phyloP scores from a whole-genome alignment of 805 yeast genomes.

The Blastobotrys peoriensis region DNA sequence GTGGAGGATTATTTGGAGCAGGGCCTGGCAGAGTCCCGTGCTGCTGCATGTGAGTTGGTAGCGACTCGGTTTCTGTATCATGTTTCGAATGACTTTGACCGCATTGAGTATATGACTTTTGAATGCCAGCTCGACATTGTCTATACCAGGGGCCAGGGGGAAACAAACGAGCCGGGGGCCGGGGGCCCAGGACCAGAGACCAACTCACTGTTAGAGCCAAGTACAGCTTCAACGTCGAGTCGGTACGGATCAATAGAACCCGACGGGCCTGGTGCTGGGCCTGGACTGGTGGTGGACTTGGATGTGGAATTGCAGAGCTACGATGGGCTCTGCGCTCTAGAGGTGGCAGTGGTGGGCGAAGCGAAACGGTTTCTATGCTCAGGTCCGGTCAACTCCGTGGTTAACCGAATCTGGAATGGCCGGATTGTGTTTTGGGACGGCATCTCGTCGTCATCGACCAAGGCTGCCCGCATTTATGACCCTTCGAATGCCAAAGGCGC shows the following conservation, averaged over 20 bases:
- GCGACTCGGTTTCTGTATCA: slow-evolving; percentile 24
- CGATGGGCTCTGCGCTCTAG: slow-evolving; percentile 10
- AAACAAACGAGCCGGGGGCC: background rate
- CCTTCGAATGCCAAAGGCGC: slow-evolving; percentile 6
- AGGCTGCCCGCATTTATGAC: slow-evolving; percentile 22
- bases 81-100: slow-evolving; percentile 19
- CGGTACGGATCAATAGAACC: background rate
- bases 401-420: slow-evolving; percentile 29
- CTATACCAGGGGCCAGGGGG: slow-evolving; percentile 1
- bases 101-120: slow-evolving; percentile 16
- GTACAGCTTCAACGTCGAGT: slow-evolving; percentile 1
- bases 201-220: slow-evolving; percentile 2
- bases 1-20: slow-evolving; percentile 13
- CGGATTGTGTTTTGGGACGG: slow-evolving; percentile 31
- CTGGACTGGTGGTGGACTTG: background rate
- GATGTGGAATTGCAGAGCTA: slow-evolving; percentile 3
- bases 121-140: slow-evolving; percentile 7
- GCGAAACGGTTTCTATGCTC: slow-evolving; percentile 27
- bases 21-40: slow-evolving; percentile 26
- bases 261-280: background rate
- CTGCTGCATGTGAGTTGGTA: slow-evolving; percentile 27
- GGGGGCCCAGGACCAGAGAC: slow-evolving; percentile 2
- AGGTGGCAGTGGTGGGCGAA: slow-evolving; percentile 12
- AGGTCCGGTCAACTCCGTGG: slow-evolving; percentile 24
- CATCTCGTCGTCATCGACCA: slow-evolving; percentile 22